Evolutionary conservation across 1,284 basidiomycete species (phyloP).

Genomic region (Caloboletus inedulis): DNA sequence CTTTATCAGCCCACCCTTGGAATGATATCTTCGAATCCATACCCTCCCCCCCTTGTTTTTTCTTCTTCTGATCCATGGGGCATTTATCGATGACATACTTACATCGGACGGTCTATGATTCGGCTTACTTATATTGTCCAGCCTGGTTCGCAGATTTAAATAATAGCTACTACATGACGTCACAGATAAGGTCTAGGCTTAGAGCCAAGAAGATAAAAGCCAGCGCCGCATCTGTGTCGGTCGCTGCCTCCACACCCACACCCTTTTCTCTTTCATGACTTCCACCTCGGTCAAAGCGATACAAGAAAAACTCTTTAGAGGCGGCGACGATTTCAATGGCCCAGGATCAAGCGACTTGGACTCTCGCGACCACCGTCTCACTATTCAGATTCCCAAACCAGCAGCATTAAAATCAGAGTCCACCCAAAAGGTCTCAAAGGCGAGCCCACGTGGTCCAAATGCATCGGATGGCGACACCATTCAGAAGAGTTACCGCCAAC

Average conservation of each 20-base stretch:
- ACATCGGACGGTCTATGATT: not conserved
- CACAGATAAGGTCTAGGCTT: slow-evolving; percentile 12
- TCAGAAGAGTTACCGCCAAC: slow-evolving; percentile 49
- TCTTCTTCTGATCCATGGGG: not conserved
- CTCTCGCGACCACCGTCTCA: slow-evolving; percentile 48
- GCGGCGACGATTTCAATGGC: slow-evolving; percentile 30
- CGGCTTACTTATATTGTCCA: not conserved
- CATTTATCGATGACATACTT: not conserved
- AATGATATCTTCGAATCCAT: slow-evolving; percentile 24
- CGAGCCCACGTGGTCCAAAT: slow-evolving; percentile 31
- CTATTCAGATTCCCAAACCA: slow-evolving; percentile 76
- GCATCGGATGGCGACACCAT: slow-evolving; percentile 24
- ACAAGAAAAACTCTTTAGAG: slow-evolving; percentile 74
- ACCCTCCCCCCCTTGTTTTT: slow-evolving; percentile 16
- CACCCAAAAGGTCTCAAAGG: slow-evolving; percentile 47
- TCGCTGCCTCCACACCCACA: not conserved
- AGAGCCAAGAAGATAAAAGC: slow-evolving; percentile 2
- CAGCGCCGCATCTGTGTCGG: not conserved
- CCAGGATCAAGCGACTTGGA: slow-evolving; percentile 31
- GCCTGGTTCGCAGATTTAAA: slow-evolving; percentile 12
- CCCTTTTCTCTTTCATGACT: slow-evolving; percentile 29
- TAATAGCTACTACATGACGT: slow-evolving; percentile 21
- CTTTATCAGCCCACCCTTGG: slow-evolving; percentile 10
- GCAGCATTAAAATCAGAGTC: slow-evolving; percentile 31
- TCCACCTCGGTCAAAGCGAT: slow-evolving; percentile 55